Conservation (phyloP, 2,329 filamentous ascomycete species). For the Rosellinia necatrix region DNA sequence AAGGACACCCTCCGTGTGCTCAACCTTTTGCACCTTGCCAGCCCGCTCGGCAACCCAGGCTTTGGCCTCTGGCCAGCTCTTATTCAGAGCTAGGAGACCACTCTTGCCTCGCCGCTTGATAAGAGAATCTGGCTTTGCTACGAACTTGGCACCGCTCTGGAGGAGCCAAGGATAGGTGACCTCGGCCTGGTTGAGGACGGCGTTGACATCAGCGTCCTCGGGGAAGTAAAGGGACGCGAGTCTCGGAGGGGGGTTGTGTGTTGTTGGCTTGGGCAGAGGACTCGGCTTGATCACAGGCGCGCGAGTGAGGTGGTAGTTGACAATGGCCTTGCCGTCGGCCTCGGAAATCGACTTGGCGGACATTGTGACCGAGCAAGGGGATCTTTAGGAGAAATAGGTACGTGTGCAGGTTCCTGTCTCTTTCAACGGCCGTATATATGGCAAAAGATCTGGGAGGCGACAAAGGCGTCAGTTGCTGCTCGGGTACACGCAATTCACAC, state of each 20-base stretch:
- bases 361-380: conserved; percentile 59
- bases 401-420: conserved; percentile 33
- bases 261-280: conserved; percentile 80
- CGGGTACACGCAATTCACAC: too few species aligned
- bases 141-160: conserved; percentile 81
- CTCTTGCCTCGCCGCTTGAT: conserved; percentile 99
- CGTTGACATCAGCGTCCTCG: conserved; percentile 80
- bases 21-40: conserved; percentile 89
- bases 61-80: conserved; percentile 92
- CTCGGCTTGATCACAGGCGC: conserved; percentile 97
- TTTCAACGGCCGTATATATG: conserved; percentile 20
- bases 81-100: conserved; percentile 93
- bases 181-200: conserved; percentile 93
- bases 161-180: conserved; percentile 96
- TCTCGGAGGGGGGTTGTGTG: conserved; percentile 90
- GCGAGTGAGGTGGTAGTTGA: conserved; percentile 99
- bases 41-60: conserved; percentile 93
- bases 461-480: conserved; percentile 30
- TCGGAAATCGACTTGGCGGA: conserved; percentile 97
- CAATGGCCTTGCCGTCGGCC: conserved; percentile 99
- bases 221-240: conserved; percentile 93
- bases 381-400: conserved; percentile 34
- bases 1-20: conserved; percentile 85
- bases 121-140: conserved; percentile 98
- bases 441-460: conserved; percentile 26